Evolutionary conservation across 2,329 filamentous ascomycete genomes (phyloP), one percentile per base, ranked within the genome.

Genomic region (Phialemoniopsis sp.): DNA sequence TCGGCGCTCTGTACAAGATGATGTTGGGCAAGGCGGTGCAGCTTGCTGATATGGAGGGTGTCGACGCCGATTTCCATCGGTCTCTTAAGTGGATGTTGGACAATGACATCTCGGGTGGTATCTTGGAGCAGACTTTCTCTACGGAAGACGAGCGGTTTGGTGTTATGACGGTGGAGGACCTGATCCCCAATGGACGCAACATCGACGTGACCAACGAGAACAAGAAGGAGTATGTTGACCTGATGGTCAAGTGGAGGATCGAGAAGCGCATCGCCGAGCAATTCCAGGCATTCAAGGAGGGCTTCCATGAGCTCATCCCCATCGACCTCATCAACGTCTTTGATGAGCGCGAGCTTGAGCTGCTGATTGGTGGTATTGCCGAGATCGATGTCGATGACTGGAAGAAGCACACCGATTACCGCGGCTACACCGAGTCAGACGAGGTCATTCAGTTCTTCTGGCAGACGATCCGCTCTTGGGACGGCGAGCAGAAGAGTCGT

Each of bases 361-460:
- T 98, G 51, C 76, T 98, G 51, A 97, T 98, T 58, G 93, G 93
- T 50, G 93, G 93, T 76, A 98, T 98, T 54, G 93, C 93, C n/a
- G 93, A 98, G 66, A 98, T 98, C 52, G 93, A 98, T 57, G 91
- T 98, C 13, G 93, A 98, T 44, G 93, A 98, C 66, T 98, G 93
- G 93, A 97, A 98, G 85, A 98, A 98, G 74, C 93, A 98, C 68
- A 98, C 93, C 34, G 93, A 98, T 59, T 98, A 98, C 66, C 86
- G 93, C 53, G 93, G 93, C 39, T 98, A 98, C 75, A 96, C 94
- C 9, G 93, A 98, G 67, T 89, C 84, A 41, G 93, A 98, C 55
- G 89, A 96, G 58, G 93, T 98, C 18, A 93, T 98, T 50, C 87
- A 94, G 63, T 90, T 94, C 72, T 98, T 98, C 78, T 98, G 93